A percentile compares a stretch with the other conserved stretches of the same genome.
phyloP scores from a whole-genome alignment of 139 green algal genomes.

The Chlorella vulgaris region DNA sequence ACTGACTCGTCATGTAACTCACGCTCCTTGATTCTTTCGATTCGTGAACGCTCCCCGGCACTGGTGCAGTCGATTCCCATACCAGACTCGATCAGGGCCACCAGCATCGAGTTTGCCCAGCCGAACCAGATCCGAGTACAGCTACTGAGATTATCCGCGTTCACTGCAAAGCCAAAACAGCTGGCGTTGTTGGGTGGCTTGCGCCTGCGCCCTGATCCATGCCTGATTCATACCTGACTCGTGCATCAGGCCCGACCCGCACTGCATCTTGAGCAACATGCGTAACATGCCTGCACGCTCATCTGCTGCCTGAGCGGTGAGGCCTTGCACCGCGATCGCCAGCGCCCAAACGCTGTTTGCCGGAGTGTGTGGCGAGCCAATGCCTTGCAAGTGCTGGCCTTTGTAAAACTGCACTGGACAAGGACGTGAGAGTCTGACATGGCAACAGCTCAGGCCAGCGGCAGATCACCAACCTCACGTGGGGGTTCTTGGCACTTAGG shows the following conservation, averaged over 20 bases:
- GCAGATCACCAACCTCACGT: conserved; percentile 41
- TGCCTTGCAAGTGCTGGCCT: conserved; percentile 45
- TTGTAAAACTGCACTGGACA: conserved; percentile 40
- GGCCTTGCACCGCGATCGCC: conserved; percentile 44
- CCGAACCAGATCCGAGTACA: too few species aligned
- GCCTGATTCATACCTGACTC: too few species aligned
- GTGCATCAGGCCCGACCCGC: conserved; percentile 4
- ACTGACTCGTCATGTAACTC: too few species aligned
- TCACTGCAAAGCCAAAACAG: too few species aligned
- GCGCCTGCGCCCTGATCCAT: too few species aligned
- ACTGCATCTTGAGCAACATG: conserved; percentile 49
- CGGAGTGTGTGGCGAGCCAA: conserved; percentile 62
- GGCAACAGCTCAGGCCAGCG: neutral
- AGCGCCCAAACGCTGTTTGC: conserved; percentile 57
- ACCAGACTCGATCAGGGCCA: too few species aligned
- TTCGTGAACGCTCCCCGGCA: too few species aligned
- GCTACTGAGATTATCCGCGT: too few species aligned
- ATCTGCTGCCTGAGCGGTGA: conserved; percentile 27
- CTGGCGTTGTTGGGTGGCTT: too few species aligned
- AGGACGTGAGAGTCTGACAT: neutral
- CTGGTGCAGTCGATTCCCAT: too few species aligned
- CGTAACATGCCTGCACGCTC: conserved; percentile 36
- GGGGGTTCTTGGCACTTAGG: conserved; percentile 32
- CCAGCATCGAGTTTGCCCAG: too few species aligned
- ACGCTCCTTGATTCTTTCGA: too few species aligned